Conservation (phyloP, 2,329 filamentous ascomycete species). For the Dactylellina sp. region DNA sequence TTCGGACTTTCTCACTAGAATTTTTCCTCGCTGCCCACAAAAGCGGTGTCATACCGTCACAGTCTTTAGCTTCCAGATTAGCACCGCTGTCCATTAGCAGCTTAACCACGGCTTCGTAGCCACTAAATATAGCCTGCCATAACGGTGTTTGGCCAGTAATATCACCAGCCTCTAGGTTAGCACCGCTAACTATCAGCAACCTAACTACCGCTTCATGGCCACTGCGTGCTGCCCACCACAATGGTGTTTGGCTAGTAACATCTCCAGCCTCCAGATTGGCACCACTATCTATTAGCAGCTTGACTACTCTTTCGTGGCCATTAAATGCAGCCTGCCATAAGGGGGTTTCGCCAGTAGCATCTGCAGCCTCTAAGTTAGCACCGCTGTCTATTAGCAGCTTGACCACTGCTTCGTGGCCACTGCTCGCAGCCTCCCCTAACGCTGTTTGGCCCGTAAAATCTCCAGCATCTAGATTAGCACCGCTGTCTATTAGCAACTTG, state of each 20-base stretch:
- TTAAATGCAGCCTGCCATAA: not conserved
- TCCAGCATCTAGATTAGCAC: not conserved
- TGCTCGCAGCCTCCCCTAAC: not conserved
- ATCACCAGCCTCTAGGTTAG: too few relatives aligned
- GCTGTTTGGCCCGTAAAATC: not conserved
- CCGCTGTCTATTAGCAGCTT: not conserved
- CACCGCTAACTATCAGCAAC: constrained; percentile 1
- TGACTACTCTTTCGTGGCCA: not conserved
- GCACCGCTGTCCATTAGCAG: too few relatives aligned
- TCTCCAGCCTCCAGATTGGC: constrained; percentile 2
- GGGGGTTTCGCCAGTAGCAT: not conserved
- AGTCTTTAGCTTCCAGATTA: not conserved
- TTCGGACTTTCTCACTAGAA: not conserved
- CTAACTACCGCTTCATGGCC: not conserved
- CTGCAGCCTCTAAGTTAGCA: not conserved
- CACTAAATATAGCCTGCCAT: too few relatives aligned
- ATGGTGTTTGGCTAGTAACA: not conserved
- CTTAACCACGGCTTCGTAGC: too few relatives aligned
- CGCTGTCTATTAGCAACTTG: not conserved
- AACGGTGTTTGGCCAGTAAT: too few relatives aligned
- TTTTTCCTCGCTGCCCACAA: not conserved
- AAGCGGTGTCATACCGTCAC: not conserved
- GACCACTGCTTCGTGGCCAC: not conserved
- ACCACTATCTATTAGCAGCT: constrained; percentile 3
- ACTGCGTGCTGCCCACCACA: not conserved